phyloP scores from a whole-genome alignment of 2,329 filamentous ascomycete species.

The Mollisiaceae sp. region DNA sequence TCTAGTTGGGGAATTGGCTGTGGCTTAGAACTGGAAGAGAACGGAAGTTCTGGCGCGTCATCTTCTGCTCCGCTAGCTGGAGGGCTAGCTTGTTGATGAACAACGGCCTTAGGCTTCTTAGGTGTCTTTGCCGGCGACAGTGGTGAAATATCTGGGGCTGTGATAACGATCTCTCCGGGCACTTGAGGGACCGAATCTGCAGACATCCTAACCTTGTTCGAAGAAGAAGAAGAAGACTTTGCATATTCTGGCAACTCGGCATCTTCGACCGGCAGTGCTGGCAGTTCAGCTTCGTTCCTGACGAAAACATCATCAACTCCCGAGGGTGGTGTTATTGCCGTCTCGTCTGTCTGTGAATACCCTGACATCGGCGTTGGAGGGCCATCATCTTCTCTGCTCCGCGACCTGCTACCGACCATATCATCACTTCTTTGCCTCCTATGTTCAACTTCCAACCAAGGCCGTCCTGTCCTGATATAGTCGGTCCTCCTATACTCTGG shows the following conservation, averaged over 20 bases:
- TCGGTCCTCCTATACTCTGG: slow-evolving; percentile 28
- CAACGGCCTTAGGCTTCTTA: slow-evolving; percentile 15
- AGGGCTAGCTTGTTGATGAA: slow-evolving; percentile 7
- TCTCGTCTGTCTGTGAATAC: slow-evolving; percentile 31
- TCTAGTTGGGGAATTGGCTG: slow-evolving; percentile 2
- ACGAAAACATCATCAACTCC: slow-evolving; percentile 16
- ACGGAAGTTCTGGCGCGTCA: not conserved
- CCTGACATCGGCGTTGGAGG: slow-evolving; percentile 34
- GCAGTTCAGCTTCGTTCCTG: not conserved
- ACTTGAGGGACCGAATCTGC: not conserved
- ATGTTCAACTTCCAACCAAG: slow-evolving; percentile 30
- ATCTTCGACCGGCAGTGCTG: slow-evolving; percentile 8
- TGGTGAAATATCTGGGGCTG: not conserved
- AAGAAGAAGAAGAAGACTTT: not conserved
- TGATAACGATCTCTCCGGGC: not conserved
- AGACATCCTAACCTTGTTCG: not conserved
- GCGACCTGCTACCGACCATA: slow-evolving; percentile 23
- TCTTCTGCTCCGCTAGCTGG: slow-evolving; percentile 2
- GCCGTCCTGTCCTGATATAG: slow-evolving; percentile 16
- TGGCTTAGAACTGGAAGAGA: slow-evolving; percentile 3
- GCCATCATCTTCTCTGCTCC: slow-evolving; percentile 25
- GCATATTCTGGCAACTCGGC: slow-evolving; percentile 1
- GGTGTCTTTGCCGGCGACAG: slow-evolving; percentile 7
- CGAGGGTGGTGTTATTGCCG: slow-evolving; percentile 21
- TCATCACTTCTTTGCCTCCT: slow-evolving; percentile 28